Conservation (phyloP, 495 filamentous ascomycete species). For the Tuber aestivum region DNA sequence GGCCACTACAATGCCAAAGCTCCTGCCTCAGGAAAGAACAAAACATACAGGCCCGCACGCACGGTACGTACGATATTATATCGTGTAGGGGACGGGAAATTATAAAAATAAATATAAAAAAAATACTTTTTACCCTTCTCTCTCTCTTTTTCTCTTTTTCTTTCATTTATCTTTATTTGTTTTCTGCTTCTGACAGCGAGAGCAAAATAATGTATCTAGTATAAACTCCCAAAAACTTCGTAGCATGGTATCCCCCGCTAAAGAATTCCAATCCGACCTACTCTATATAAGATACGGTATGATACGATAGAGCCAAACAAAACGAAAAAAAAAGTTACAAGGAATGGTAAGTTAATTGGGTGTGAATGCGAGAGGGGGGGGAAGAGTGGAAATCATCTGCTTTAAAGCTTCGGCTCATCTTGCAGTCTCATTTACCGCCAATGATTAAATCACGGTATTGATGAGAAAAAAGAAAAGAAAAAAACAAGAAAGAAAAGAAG, state of each 20-base stretch:
- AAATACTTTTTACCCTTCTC: too few relatives aligned
- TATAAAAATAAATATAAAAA: too few relatives aligned
- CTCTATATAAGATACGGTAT: slow-evolving; percentile 1
- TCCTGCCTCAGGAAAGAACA: too few relatives aligned
- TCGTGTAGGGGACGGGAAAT: too few relatives aligned
- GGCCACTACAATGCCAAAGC: too few relatives aligned
- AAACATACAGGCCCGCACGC: too few relatives aligned
- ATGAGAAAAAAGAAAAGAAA: slow-evolving; percentile 7
- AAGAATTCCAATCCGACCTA: neutral
- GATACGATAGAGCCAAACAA: neutral
- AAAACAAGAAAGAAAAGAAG: slow-evolving; percentile 4
- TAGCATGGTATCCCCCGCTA: neutral
- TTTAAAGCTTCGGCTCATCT: neutral
- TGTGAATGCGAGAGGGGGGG: neutral
- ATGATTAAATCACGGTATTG: neutral
- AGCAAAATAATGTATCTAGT: slow-evolving; percentile 2
- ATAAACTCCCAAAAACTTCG: neutral
- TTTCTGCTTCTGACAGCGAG: neutral
- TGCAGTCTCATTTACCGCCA: neutral
- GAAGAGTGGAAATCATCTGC: neutral
- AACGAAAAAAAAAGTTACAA: neutral
- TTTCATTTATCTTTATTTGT: too few relatives aligned
- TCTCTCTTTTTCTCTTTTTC: too few relatives aligned
- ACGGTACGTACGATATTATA: too few relatives aligned
- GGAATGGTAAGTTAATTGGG: neutral